Base-by-base conservation (phyloP, 2,329 filamentous ascomycete genomes). In the Phialophora tarda region DNA sequence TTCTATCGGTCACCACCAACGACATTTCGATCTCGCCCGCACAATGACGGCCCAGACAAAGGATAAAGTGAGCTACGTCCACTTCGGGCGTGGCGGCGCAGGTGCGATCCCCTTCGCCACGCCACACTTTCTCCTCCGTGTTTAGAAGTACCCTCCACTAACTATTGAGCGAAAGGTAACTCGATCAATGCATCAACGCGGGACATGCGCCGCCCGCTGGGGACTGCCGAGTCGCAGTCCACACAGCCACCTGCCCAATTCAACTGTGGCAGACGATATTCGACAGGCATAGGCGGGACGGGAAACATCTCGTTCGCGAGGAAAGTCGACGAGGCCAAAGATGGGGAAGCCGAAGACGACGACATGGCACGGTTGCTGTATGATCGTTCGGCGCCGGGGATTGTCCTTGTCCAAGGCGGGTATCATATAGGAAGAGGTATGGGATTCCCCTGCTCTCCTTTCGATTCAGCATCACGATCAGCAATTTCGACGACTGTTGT, bases 281-380 rank as follows among this genome's bases (percentile, higher is more conserved):
- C 64, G 21, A 67, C 67, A 28, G 64, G 67, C 21, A 60, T 69
- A 24, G 67, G 67, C 3, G 67, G 67, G 8, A 57, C 34, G 26
- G 67, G 67, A 17, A 69, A 67, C 55, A 59, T 67, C 50, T 51
- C 56, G 10, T 30, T 53, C 30, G 54, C 62, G 6, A 64, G 38
- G 24, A 63, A 59, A 58, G 30, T 58, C 7, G 30, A 62, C 26
- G 21, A 58, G 75, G 87, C 86, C 69, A 89, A 94, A 72, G 87
- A 82, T 8, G 62, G 7, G 8, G 41, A 59, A 12, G 21, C 8
- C 3, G 10, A 26, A 6, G 23, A 51, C 68, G 85, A 86, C 5
- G 83, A 85, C 68, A 75, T 91, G 75, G 91, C 92, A 38, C 89
- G 93, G 69, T 83, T 88, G 63, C 88, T 88, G 54, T 93, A 97